phyloP scores from a whole-genome alignment of 1,284 basidiomycete species.

The Polyporus tsugae region DNA sequence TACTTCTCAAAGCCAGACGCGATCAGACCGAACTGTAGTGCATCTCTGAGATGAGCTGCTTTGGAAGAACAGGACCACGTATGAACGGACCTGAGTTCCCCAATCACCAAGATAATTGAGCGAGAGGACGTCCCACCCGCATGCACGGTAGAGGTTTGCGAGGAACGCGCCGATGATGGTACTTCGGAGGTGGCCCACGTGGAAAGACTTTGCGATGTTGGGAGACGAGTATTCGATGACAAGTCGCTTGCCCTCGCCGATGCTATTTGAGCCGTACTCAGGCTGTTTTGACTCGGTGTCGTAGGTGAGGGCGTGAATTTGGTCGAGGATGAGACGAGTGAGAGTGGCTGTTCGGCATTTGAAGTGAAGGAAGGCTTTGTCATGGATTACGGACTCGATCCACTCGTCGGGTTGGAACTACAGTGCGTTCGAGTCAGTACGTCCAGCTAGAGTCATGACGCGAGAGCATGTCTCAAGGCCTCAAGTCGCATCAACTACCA shows the following conservation, averaged over 20 bases:
- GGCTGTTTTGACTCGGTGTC: slow-evolving; percentile 58
- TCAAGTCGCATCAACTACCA: too few species aligned
- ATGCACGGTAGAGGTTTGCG: slow-evolving; percentile 90
- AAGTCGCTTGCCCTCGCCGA: slow-evolving; percentile 84
- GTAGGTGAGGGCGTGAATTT: slow-evolving; percentile 83
- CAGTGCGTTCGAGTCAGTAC: slow-evolving; percentile 9
- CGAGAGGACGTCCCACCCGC: slow-evolving; percentile 91
- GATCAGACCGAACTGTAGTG: slow-evolving; percentile 79
- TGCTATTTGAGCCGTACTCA: slow-evolving; percentile 78
- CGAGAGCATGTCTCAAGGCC: too few species aligned
- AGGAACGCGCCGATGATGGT: slow-evolving; percentile 99
- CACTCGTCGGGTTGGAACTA: slow-evolving; percentile 77
- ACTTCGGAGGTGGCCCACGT: slow-evolving; percentile 95
- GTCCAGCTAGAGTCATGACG: too few species aligned
- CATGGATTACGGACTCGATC: slow-evolving; percentile 71
- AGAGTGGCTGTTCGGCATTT: slow-evolving; percentile 77
- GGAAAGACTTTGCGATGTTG: slow-evolving; percentile 99
- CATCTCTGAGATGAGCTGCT: background rate
- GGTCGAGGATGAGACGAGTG: slow-evolving; percentile 79
- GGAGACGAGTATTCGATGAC: slow-evolving; percentile 94
- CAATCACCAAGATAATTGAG: slow-evolving; percentile 97
- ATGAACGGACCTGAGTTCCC: slow-evolving; percentile 80
- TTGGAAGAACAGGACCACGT: background rate
- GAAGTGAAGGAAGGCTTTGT: slow-evolving; percentile 88
- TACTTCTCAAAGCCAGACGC: slow-evolving; percentile 94